Evolutionary conservation across 2,329 filamentous ascomycete species (phyloP).

Genomic region (Phaeomoniella chlamydospora): DNA sequence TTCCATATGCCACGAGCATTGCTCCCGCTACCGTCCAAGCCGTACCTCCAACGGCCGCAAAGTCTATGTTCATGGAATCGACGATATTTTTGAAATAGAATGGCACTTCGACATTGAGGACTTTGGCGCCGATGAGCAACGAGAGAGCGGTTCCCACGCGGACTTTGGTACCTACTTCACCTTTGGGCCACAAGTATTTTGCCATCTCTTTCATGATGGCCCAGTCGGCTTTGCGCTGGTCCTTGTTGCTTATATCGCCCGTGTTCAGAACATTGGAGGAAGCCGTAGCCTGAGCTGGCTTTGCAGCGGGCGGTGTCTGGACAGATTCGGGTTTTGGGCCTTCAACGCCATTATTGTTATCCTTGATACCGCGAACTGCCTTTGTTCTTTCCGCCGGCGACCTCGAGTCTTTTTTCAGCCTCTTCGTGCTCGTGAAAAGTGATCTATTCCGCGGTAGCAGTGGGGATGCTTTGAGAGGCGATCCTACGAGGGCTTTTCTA

Average conservation of each 20-base stretch:
- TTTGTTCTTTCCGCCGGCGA: not conserved
- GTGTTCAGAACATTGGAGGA: constrained; percentile 39
- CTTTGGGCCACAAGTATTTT: constrained; percentile 89
- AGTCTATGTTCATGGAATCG: constrained; percentile 93
- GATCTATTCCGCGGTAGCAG: not conserved
- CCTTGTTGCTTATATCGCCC: constrained; percentile 54
- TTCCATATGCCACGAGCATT: constrained; percentile 81
- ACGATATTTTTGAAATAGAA: constrained; percentile 99
- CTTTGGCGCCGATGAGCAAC: constrained; percentile 77
- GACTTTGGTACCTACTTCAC: constrained; percentile 66
- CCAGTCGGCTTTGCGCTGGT: constrained; percentile 95
- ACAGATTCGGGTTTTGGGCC: constrained; percentile 8
- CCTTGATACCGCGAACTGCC: not conserved
- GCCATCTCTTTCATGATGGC: constrained; percentile 98
- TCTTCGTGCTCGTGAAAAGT: not conserved
- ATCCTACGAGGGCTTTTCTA: too few species aligned
- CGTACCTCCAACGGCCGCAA: constrained; percentile 72
- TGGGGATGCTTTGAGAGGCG: too few species aligned
- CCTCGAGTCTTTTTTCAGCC: not conserved
- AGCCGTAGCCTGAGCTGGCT: constrained; percentile 11
- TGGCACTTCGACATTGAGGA: constrained; percentile 92
- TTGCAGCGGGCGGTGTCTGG: constrained; percentile 6
- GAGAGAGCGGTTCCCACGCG: constrained; percentile 75
- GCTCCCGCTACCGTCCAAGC: constrained; percentile 78
- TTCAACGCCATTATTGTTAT: constrained; percentile 5